Base-by-base conservation (phyloP, 805 yeast species). In the Kazachstania africana region DNA sequence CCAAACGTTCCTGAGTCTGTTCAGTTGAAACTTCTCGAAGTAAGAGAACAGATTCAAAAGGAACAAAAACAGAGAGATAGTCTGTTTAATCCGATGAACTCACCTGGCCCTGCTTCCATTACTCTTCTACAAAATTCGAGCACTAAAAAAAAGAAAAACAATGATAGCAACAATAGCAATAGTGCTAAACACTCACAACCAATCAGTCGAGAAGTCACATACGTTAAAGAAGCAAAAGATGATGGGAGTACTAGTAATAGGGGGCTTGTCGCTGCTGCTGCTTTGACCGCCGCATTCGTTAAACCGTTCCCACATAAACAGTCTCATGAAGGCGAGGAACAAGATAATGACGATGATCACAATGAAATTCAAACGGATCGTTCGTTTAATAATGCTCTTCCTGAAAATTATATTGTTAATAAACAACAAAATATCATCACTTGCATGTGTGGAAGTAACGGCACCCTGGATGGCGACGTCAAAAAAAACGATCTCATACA, bases 391-490 rank as follows among this genome's bases (percentile, higher is more conserved):
- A n/a, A n/a, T n/a, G n/a, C n/a, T n/a, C n/a, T 47, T 2, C 63
- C 63, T 10, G 50, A 52, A 2, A 47, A 68, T 1, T 79, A 75
- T 51, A 69, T 70, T n/a, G 85, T 78, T 1, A 83, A 73, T 40
- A 80, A 83, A 4, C 94, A 87, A 50, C 66, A 88, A 2, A 95
- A 95, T 1, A 57, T 74, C 0, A 87, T 88, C 33, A 83, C 94
- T 2, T 88, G 97, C 58, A 72, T 87, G 6, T 88, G 97, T 63
- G 84, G 75, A 1, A 75, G 66, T 43, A 19, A 19, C 9, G 22
- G 22, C 10, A 93, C 82, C 37, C 95, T 84, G 56, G 91, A 88
- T 44, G 95, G 96, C 0, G 78, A 83, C 48, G 87, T 94, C 15
- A 19, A 10, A 8, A 19, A 6, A 8, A 19, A 19, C 10, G 10